Evolutionary conservation across 108 stramenopile genomes (phyloP).

Genomic region (Parietichytrium sp.): DNA sequence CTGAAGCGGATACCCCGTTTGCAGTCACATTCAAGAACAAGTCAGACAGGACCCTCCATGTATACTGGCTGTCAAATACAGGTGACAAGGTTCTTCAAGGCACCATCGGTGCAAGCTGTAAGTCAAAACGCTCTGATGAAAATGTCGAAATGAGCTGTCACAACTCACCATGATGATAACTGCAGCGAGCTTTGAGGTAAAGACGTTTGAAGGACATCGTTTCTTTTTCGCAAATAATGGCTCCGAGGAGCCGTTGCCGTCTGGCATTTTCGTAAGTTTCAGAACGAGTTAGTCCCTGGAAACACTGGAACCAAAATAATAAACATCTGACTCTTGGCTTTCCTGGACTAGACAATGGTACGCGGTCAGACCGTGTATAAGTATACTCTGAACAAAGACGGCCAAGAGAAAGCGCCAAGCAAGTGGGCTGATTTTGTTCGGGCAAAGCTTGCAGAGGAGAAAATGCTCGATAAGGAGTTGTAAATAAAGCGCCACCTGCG

Average conservation of each 20-base stretch:
- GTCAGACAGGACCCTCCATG: not conserved
- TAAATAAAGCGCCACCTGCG: too few species aligned
- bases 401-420: not conserved
- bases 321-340: too few species aligned
- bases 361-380: not conserved
- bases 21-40: not conserved
- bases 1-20: not conserved
- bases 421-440: constrained; percentile 11
- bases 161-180: too few species aligned
- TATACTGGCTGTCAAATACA: not conserved
- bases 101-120: not conserved
- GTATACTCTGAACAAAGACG: not conserved
- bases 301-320: too few species aligned
- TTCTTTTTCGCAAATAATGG: not conserved
- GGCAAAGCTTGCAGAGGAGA: not conserved
- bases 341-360: too few species aligned
- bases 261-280: constrained; percentile 5
- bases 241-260: not conserved
- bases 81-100: constrained; percentile 7
- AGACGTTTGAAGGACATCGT: not conserved
- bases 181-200: too few species aligned
- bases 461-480: too few species aligned
- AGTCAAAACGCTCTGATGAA: too few species aligned
- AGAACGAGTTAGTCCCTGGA: too few species aligned
- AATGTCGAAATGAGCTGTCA: too few species aligned